These are phyloP conservation scores for Apiospora aurea DNA, from an alignment of 2,329 filamentous ascomycete species.

Conservation along the genomic window DNA sequence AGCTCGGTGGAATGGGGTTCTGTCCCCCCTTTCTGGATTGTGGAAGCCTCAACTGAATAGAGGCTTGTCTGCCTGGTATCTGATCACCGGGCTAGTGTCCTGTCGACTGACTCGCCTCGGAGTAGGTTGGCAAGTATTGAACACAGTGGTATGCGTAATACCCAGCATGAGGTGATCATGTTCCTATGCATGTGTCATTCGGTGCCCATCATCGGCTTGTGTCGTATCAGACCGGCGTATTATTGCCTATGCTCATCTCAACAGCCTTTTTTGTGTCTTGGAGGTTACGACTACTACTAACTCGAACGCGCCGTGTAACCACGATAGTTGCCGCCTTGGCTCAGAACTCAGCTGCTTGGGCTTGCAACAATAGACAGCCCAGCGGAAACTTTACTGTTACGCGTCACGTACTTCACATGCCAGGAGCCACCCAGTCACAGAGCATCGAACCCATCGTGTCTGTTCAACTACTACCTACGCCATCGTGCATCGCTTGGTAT, in stretches of 20 bases:
- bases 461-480: not conserved
- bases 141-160: not conserved
- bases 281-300: not conserved
- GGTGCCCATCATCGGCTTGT: slow-evolving; percentile 15
- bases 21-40: not conserved
- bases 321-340: slow-evolving; percentile 8
- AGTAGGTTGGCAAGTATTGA: slow-evolving; percentile 10
- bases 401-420: slow-evolving; percentile 7
- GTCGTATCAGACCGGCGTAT: slow-evolving; percentile 13
- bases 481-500: not conserved
- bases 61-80: slow-evolving; percentile 3
- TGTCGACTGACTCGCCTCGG: not conserved
- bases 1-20: slow-evolving; percentile 9
- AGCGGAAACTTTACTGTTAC: slow-evolving; percentile 15
- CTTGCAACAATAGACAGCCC: slow-evolving; percentile 4
- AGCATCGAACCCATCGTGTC: not conserved
- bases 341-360: slow-evolving; percentile 8
- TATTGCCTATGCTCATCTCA: slow-evolving; percentile 7
- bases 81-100: not conserved
- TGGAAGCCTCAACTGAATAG: slow-evolving; percentile 21
- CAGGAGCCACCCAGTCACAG: not conserved
- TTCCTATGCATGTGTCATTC: slow-evolving; percentile 15
- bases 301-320: slow-evolving; percentile 1
- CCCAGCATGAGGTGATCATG: slow-evolving; percentile 16
- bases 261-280: slow-evolving; percentile 2